These are phyloP conservation scores for Mollisiaceae sp. DNA, from an alignment of 2,329 filamentous ascomycete species.

Conservation along the genomic window DNA sequence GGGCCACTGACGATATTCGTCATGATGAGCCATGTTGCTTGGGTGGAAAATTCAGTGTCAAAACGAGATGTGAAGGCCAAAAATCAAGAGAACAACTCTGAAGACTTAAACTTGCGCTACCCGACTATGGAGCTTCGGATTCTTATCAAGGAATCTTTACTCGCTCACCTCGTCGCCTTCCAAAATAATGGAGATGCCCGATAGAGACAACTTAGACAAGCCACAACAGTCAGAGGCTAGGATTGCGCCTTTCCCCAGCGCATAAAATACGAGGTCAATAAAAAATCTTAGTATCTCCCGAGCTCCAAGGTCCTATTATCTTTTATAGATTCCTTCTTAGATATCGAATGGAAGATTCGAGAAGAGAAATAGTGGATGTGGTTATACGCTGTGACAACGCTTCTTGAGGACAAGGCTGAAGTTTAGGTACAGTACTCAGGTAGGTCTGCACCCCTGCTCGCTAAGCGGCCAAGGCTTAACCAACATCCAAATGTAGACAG, in stretches of 20 bases:
- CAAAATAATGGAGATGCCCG: neutral
- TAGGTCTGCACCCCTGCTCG: constrained; percentile 6
- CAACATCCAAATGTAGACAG: constrained; percentile 18
- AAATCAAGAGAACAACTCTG: neutral
- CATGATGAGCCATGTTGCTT: constrained; percentile 43
- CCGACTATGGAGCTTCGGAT: neutral
- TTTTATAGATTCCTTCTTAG: no score
- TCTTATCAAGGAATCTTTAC: neutral
- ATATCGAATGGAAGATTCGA: no score
- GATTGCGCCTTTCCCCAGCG: neutral
- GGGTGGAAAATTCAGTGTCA: neutral
- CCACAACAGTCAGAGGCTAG: neutral
- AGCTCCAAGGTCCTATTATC: neutral
- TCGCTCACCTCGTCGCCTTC: neutral
- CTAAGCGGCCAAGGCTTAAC: constrained; percentile 11
- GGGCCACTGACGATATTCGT: constrained; percentile 58
- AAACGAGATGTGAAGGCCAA: neutral
- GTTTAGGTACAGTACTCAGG: no score
- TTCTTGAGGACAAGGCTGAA: constrained; percentile 12
- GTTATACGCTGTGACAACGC: neutral
- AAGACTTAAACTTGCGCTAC: neutral
- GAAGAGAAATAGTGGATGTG: neutral
- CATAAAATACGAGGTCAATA: neutral
- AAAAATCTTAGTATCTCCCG: neutral
- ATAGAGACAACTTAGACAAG: neutral